Evolutionary conservation across 306 rosid genomes (phyloP).

Genomic region (Dryas drummondii): DNA sequence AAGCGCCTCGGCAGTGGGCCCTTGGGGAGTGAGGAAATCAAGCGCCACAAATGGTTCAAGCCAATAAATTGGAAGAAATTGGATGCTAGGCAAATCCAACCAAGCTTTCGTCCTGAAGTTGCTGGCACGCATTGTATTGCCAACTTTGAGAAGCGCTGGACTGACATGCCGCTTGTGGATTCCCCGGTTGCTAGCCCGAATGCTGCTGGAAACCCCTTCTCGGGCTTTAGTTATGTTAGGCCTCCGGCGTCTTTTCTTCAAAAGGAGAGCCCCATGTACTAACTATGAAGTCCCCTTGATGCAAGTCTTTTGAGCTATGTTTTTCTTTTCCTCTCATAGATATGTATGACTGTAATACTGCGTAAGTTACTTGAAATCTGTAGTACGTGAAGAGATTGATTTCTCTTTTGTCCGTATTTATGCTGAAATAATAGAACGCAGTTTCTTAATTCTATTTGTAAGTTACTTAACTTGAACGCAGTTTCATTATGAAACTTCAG

Average conservation of each 20-base stretch:
- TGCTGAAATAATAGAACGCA: too few species aligned
- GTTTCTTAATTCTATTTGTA: too few species aligned
- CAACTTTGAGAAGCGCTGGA: conserved; percentile 93
- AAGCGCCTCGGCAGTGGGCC: conserved; percentile 78
- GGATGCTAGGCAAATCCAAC: conserved; percentile 73
- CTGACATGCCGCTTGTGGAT: conserved; percentile 82
- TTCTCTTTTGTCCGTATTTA: neutral
- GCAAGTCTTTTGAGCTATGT: neutral
- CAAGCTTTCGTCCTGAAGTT: conserved; percentile 87
- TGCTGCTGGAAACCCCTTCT: conserved; percentile 66
- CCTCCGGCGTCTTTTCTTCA: conserved; percentile 81
- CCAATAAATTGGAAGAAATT: conserved; percentile 79
- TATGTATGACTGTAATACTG: neutral
- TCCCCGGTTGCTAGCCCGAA: conserved; percentile 89
- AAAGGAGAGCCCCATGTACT: conserved; percentile 33
- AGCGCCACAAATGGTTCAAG: conserved; percentile 89
- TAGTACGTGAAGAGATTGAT: neutral
- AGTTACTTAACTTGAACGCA: too few species aligned
- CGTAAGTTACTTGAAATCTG: neutral
- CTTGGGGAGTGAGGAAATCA: conserved; percentile 68
- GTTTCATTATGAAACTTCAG: too few species aligned
- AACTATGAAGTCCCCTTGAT: neutral
- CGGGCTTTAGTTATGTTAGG: conserved; percentile 73
- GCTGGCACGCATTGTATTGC: conserved; percentile 85
- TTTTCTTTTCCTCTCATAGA: neutral